Percentiles rank a stretch among this genome's conserved stretches.
Evolutionary conservation across 176 grass and related monocot genomes (phyloP).

Genomic region (Carex parvula): DNA sequence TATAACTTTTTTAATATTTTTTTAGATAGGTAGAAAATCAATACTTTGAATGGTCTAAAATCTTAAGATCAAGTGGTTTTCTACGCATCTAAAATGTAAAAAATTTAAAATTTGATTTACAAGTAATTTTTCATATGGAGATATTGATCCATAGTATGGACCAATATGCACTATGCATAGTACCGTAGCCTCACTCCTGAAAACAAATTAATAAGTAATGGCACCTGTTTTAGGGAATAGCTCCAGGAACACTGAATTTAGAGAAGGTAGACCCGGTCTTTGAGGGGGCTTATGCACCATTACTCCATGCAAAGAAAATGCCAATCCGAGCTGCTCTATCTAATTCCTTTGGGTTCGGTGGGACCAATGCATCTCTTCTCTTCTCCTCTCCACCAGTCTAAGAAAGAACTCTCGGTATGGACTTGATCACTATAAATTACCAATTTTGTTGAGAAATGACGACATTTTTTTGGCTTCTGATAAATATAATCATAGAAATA

Average conservation of each 20-base stretch:
- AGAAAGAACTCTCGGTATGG: not conserved
- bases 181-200: not conserved
- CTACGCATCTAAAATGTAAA: no score
- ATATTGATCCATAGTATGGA: no score
- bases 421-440: not conserved
- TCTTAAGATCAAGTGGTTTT: no score
- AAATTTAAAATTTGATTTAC: no score
- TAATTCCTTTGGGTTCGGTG: constrained; percentile 91
- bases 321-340: constrained; percentile 65
- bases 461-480: not conserved
- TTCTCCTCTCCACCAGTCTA: not conserved
- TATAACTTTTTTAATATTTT: no score
- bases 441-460: constrained; percentile 5
- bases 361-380: constrained; percentile 80
- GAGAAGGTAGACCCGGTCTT: constrained; percentile 53
- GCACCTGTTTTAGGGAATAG: constrained; percentile 45
- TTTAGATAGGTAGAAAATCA: no score
- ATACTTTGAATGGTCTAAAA: no score
- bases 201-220: not conserved
- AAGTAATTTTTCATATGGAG: no score
- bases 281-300: constrained; percentile 48
- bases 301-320: constrained; percentile 51
- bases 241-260: constrained; percentile 74
- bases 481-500: not conserved
- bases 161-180: no score